Percentiles rank a stretch among this genome's conserved stretches.
phyloP scores from a whole-genome alignment of 352 stramenopile genomes.

The Chrysophaeum taylorii region DNA sequence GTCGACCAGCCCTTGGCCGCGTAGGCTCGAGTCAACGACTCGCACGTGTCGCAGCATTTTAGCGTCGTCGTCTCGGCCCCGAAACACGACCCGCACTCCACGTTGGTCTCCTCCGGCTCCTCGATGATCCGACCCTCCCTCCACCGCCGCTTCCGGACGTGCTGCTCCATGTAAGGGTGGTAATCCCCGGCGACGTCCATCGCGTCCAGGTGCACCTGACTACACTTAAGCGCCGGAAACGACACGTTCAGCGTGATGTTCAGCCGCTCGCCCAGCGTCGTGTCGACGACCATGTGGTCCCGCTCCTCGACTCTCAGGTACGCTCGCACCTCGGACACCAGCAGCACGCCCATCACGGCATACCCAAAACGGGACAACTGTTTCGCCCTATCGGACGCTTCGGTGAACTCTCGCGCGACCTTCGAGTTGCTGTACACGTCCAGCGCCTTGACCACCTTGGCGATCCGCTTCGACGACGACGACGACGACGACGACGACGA shows the following conservation, averaged over 20 bases:
- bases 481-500: no score
- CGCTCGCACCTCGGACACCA: constrained; percentile 68
- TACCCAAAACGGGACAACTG: constrained; percentile 23
- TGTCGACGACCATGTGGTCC: constrained; percentile 92
- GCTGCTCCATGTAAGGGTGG: constrained; percentile 89
- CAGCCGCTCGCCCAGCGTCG: constrained; percentile 80
- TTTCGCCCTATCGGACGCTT: neutral
- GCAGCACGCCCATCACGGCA: constrained; percentile 71
- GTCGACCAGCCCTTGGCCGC: constrained; percentile 47
- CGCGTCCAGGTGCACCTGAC: constrained; percentile 90
- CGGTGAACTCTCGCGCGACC: constrained; percentile 1
- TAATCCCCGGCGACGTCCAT: constrained; percentile 97
- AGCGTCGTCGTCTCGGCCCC: constrained; percentile 45
- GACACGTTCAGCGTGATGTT: constrained; percentile 94
- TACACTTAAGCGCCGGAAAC: constrained; percentile 87
- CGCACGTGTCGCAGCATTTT: constrained; percentile 57
- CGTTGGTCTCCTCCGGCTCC: constrained; percentile 32
- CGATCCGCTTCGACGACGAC: no score
- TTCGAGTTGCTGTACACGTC: neutral
- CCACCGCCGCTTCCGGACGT: constrained; percentile 79
- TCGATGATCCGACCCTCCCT: constrained; percentile 47
- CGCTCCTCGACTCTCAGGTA: constrained; percentile 50
- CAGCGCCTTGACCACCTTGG: neutral
- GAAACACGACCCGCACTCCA: constrained; percentile 87
- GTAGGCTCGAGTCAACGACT: constrained; percentile 43